phyloP scores from a whole-genome alignment of 208 protist genomes.

The Leptomonas seymouri region DNA sequence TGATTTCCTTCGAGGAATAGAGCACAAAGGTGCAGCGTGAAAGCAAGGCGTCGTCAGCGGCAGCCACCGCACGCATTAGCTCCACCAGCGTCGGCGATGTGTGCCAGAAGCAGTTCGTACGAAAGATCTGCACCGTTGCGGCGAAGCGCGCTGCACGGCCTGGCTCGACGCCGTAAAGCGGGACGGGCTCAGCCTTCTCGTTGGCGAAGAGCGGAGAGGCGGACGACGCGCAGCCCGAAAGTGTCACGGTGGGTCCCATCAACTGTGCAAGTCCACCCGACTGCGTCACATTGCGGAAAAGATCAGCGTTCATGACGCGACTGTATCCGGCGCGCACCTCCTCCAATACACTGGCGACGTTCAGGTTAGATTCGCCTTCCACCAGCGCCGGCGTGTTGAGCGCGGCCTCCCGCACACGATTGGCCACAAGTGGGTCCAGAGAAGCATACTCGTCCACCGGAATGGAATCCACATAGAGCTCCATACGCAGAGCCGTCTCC shows the following conservation, averaged over 20 bases:
- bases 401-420: conserved; percentile 63
- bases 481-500: conserved; percentile 79
- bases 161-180: conserved; percentile 57
- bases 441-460: conserved; percentile 91
- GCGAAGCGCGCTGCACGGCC: conserved; percentile 46
- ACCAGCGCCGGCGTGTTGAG: conserved; percentile 77
- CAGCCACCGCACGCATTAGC: conserved; percentile 71
- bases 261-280: conserved; percentile 57
- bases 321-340: conserved; percentile 91
- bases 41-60: conserved; percentile 77
- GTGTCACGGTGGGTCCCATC: conserved; percentile 19
- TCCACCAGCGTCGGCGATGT: conserved; percentile 43
- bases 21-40: conserved; percentile 76
- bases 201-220: conserved; percentile 37
- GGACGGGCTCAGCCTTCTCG: conserved; percentile 12
- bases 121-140: conserved; percentile 55
- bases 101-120: conserved; percentile 60
- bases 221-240: not conserved
- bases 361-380: conserved; percentile 75
- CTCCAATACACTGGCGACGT: conserved; percentile 60
- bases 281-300: conserved; percentile 71
- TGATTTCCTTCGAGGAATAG: conserved; percentile 39
- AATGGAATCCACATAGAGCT: conserved; percentile 95
- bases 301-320: conserved; percentile 85
- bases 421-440: conserved; percentile 64